phyloP scores from a whole-genome alignment of 495 filamentous ascomycete genomes.

The Pseudevernia furfuracea region DNA sequence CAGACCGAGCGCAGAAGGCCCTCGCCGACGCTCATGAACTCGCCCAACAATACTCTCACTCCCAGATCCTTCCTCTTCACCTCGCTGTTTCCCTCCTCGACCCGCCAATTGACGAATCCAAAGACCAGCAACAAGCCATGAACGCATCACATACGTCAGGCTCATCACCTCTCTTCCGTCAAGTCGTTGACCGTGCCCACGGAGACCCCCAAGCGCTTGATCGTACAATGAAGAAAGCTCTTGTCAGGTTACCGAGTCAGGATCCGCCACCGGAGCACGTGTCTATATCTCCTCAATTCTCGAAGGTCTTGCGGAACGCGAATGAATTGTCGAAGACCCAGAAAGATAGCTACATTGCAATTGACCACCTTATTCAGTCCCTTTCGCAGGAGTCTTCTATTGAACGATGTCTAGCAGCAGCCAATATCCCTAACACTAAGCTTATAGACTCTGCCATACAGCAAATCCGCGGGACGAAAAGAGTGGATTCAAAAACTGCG shows the following conservation, averaged over 20 bases:
- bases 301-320: slow-evolving; percentile 71
- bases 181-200: slow-evolving; percentile 88
- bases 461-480: slow-evolving; percentile 80
- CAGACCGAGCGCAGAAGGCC: slow-evolving; percentile 82
- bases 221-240: slow-evolving; percentile 76
- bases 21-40: slow-evolving; percentile 76
- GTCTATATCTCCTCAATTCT: slow-evolving; percentile 69
- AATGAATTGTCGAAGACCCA: slow-evolving; percentile 91
- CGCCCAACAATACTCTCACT: slow-evolving; percentile 79
- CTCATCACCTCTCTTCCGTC: slow-evolving; percentile 71
- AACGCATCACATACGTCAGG: slow-evolving; percentile 50
- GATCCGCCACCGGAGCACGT: slow-evolving; percentile 87
- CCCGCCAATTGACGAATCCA: slow-evolving; percentile 65
- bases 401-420: slow-evolving; percentile 65
- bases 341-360: slow-evolving; percentile 87
- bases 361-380: slow-evolving; percentile 85
- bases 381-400: slow-evolving; percentile 71
- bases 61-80: slow-evolving; percentile 82
- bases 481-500: slow-evolving; percentile 91
- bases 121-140: slow-evolving; percentile 59
- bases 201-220: slow-evolving; percentile 86
- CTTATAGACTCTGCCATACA: slow-evolving; percentile 79
- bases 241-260: slow-evolving; percentile 87
- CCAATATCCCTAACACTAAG: slow-evolving; percentile 87
- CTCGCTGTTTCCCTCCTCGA: slow-evolving; percentile 83